Conservation (phyloP, 495 filamentous ascomycete species). For the Penicillium bovifimosum region DNA sequence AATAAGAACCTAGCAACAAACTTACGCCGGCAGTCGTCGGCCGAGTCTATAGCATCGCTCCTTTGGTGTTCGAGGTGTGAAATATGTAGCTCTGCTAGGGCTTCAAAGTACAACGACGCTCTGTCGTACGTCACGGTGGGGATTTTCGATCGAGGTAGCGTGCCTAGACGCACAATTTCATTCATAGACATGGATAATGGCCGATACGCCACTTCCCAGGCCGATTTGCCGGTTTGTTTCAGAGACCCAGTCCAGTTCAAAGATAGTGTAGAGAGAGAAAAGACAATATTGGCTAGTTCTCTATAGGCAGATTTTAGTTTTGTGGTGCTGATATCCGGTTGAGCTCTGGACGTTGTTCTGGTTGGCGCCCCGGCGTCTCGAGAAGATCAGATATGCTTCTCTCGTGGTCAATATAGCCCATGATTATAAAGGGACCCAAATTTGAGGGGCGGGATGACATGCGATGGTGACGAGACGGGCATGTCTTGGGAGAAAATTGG, state of each 20-base stretch:
- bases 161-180: conserved; percentile 25
- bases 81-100: not conserved
- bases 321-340: conserved; percentile 25
- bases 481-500: too few relatives aligned
- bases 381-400: conserved; percentile 26
- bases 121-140: conserved; percentile 19
- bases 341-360: conserved; percentile 16
- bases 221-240: conserved; percentile 14
- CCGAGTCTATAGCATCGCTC: conserved; percentile 13
- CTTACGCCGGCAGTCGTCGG: conserved; percentile 36
- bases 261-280: conserved; percentile 27
- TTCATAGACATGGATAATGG: conserved; percentile 27
- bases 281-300: conserved; percentile 29
- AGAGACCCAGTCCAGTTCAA: conserved; percentile 35
- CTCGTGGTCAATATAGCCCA: conserved; percentile 33
- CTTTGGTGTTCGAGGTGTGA: not conserved
- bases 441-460: conserved; percentile 13
- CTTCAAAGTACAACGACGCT: not conserved
- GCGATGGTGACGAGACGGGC: too few relatives aligned
- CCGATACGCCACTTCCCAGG: conserved; percentile 17
- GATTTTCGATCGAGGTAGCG: conserved; percentile 27
- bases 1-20: conserved; percentile 40
- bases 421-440: conserved; percentile 38
- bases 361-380: conserved; percentile 15
- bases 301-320: conserved; percentile 27